phyloP scores from a whole-genome alignment of 2,329 filamentous ascomycete species.

The Elsinoe australis region DNA sequence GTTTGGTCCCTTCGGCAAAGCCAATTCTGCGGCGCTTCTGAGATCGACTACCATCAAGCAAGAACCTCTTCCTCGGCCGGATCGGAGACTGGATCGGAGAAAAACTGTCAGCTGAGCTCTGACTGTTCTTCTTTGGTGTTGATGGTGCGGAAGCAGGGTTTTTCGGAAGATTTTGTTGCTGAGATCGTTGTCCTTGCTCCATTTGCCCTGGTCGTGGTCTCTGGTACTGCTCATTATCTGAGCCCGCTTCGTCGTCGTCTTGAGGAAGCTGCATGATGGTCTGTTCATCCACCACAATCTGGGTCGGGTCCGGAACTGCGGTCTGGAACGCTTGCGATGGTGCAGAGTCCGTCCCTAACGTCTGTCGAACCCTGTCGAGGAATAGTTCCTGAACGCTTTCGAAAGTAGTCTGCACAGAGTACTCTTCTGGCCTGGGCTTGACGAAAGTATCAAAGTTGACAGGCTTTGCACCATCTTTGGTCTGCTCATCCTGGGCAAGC shows the following conservation, averaged over 20 bases:
- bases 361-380: slow-evolving; percentile 57
- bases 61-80: slow-evolving; percentile 8
- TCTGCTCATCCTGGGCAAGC: slow-evolving; percentile 58
- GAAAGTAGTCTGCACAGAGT: slow-evolving; percentile 63
- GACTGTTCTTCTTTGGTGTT: neutral
- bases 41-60: neutral
- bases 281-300: slow-evolving; percentile 56
- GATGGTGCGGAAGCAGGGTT: neutral
- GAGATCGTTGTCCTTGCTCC: no score
- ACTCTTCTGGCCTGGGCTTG: slow-evolving; percentile 34
- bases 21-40: slow-evolving; percentile 11
- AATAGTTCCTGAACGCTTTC: slow-evolving; percentile 85
- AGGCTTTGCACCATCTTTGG: slow-evolving; percentile 36
- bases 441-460: slow-evolving; percentile 61
- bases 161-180: neutral
- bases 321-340: no score
- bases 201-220: no score
- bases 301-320: slow-evolving; percentile 13
- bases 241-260: slow-evolving; percentile 35
- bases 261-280: slow-evolving; percentile 45
- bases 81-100: neutral
- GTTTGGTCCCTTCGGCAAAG: neutral
- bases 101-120: neutral
- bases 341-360: no score
- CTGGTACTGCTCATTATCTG: slow-evolving; percentile 28